Evolutionary conservation across 1,284 basidiomycete genomes (phyloP), one percentile per base, ranked within the genome.

Genomic region (Sporisorium reilianum): DNA sequence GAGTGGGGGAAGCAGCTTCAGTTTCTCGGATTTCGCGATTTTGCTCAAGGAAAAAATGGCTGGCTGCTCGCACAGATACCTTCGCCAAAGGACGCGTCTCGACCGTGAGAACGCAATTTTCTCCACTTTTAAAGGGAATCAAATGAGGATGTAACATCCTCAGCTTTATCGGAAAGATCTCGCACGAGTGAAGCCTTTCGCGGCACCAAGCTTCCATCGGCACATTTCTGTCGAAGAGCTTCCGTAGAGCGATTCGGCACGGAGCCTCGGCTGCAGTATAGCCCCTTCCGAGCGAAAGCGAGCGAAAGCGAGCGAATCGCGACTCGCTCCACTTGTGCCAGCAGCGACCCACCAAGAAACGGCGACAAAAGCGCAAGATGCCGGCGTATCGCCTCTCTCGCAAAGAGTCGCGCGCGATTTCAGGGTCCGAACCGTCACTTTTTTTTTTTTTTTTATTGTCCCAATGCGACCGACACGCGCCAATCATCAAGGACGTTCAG

Each of bases 61-160:
- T n/a, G n/a, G n/a, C 16, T 26, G 45, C 46, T 48, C 16, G 36
- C 36, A 38, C 36, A 38, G 36, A 34, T 11, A 16, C 23, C 8
- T 36, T 36, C 23, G 18, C 40, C 9, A 7, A 22, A 9, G 20
- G 40, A 53, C 52, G 52, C 52, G 52, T 53, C 52, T 53, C 26
- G 25, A 53, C 10, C 18, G 52, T 53, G 52, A 18, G 46, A 40
- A 42, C 9, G 40, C n/a, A 11, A 41, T 52, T 52, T 53, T 53
- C 18, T 18, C 8, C 23, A 20, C 36, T 14, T 14, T 20, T 25
- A 28, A n/a, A 12, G 5, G 5, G 23, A 7, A n/a, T n/a, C n/a
- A 8, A 9, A 11, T 9, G 2, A 10, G 6, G 52, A 32, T 26
- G 38, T 53, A 53, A 53, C 52, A 53, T 22, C 12, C 18, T 14